These are phyloP conservation scores for Alnus glutinosa DNA, from an alignment of 306 rosid genomes.

Conservation along the genomic window DNA sequence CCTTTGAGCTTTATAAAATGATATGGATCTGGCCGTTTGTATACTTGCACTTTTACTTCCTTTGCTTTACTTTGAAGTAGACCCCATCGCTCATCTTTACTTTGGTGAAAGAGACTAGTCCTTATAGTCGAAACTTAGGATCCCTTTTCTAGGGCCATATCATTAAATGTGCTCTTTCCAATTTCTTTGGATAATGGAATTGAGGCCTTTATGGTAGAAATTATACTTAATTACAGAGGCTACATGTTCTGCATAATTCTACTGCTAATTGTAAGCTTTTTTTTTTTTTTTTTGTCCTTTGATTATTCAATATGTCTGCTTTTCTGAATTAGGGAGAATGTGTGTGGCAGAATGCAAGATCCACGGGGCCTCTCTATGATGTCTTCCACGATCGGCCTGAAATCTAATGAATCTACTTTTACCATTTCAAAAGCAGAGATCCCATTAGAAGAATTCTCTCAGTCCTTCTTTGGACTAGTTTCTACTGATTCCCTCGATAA, in stretches of 20 bases:
- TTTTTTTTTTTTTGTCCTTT: conserved; percentile 4
- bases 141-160: conserved; percentile 27
- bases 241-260: conserved; percentile 1
- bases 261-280: conserved; percentile 9
- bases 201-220: conserved; percentile 23
- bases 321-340: conserved; percentile 21
- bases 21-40: conserved; percentile 8
- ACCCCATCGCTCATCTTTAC: conserved; percentile 36
- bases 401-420: conserved; percentile 16
- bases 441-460: conserved; percentile 30
- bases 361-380: conserved; percentile 28
- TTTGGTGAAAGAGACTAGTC: conserved; percentile 41
- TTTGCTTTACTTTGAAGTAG: conserved; percentile 35
- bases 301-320: background rate
- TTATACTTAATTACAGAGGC: conserved; percentile 13
- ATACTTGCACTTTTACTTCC: conserved; percentile 6
- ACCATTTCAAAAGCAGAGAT: conserved; percentile 23
- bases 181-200: conserved; percentile 21
- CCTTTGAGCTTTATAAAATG: background rate
- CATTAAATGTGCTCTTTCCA: conserved; percentile 18
- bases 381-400: conserved; percentile 28
- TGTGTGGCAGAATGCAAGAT: conserved; percentile 42
- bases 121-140: conserved; percentile 32
- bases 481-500: conserved; percentile 50
- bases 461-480: conserved; percentile 48